Percentiles rank a stretch among this genome's conserved stretches.
Evolutionary conservation across 441 rosid species (phyloP).

Genomic region (Corymbia calophylla): DNA sequence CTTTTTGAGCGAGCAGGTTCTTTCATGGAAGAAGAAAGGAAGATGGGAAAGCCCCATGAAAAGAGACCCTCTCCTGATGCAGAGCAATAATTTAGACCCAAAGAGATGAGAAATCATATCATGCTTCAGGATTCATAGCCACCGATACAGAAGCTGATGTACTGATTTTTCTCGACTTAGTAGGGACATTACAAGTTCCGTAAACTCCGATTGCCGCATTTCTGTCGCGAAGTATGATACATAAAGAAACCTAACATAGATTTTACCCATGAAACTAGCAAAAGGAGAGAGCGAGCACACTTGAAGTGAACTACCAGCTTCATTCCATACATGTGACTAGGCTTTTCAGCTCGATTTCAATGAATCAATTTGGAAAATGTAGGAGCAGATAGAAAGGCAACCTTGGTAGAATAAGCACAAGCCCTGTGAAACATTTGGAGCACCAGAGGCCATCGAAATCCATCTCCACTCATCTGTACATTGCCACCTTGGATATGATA

Average conservation of each 20-base stretch:
- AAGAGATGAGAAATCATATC: not conserved
- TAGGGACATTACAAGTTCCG: not conserved
- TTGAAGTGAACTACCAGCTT: not conserved
- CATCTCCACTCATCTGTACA: constrained; percentile 11
- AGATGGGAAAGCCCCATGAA: not conserved
- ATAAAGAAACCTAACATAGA: not conserved
- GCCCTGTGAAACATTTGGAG: not conserved
- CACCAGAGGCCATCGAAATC: not conserved
- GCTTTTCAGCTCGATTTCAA: not conserved
- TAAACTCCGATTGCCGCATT: not conserved
- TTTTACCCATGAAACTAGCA: not conserved
- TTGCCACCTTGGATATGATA: not conserved
- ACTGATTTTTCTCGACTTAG: not conserved
- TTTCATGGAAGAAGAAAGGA: not conserved
- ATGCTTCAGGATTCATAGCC: not conserved
- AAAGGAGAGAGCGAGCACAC: not conserved
- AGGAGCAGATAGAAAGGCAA: not conserved
- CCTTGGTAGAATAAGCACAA: not conserved
- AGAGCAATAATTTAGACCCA: not conserved
- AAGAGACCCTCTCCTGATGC: not conserved
- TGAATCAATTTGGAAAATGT: not conserved
- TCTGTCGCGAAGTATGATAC: not conserved
- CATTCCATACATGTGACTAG: not conserved
- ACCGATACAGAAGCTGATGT: not conserved
- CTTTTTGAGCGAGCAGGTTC: not conserved